phyloP scores from a whole-genome alignment of 192 early-diverging fungal genomes.

The Entomortierella lignicola region DNA sequence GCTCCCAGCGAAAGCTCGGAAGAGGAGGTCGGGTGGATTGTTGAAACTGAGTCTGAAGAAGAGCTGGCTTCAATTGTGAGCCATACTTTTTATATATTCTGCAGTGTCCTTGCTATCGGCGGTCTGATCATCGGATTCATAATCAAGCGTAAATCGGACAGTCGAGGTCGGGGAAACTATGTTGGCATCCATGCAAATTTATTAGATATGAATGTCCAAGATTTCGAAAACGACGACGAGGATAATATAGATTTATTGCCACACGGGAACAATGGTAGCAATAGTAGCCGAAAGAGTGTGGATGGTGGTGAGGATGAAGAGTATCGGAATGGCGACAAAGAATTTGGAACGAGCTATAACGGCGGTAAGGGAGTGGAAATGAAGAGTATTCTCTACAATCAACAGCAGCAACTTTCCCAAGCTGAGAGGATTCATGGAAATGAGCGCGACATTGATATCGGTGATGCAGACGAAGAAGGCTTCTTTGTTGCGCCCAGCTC shows the following conservation, averaged over 20 bases:
- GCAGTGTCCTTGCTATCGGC: constrained; percentile 12
- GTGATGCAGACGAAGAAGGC: neutral
- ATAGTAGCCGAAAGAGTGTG: no score
- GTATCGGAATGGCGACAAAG: no score
- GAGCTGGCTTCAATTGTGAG: constrained; percentile 1
- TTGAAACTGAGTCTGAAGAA: constrained; percentile 1
- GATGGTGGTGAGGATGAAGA: no score
- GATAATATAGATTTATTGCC: neutral
- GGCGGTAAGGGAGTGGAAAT: neutral
- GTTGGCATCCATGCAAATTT: neutral
- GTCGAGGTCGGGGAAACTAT: neutral
- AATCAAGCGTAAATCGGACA: constrained; percentile 1
- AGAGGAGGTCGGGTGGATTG: neutral
- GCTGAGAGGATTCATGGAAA: no score
- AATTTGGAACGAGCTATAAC: no score
- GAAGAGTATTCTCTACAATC: neutral
- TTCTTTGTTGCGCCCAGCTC: neutral
- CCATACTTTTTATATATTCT: constrained; percentile 22
- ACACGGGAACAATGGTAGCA: no score
- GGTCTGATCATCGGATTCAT: constrained; percentile 18
- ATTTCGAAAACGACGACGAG: neutral
- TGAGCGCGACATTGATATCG: no score
- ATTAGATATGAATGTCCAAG: neutral
- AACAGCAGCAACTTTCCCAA: neutral
- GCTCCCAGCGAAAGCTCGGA: neutral